These are phyloP conservation scores for Penicilliopsis zonata DNA, from an alignment of 495 filamentous ascomycete genomes.

Conservation along the genomic window DNA sequence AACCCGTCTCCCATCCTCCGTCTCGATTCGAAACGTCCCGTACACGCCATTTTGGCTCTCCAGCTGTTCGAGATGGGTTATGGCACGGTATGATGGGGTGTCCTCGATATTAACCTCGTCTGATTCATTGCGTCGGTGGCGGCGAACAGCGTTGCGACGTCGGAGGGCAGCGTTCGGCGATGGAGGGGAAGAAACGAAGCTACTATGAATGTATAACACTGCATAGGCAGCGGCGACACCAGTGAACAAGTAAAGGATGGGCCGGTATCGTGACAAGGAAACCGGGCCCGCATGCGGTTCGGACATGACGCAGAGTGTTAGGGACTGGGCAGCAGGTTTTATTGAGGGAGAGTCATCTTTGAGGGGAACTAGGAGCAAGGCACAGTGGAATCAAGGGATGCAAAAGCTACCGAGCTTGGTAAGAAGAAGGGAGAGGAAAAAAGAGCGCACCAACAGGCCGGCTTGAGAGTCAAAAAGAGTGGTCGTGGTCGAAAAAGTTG, in stretches of 20 bases:
- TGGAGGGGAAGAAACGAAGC: constrained; percentile 18
- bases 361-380: constrained; percentile 1
- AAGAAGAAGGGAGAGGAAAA: too few relatives aligned
- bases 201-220: constrained; percentile 34
- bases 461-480: too few relatives aligned
- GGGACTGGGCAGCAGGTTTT: constrained; percentile 2
- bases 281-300: constrained; percentile 20
- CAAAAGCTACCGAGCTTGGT: background rate
- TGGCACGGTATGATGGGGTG: constrained; percentile 28
- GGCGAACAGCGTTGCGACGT: constrained; percentile 36
- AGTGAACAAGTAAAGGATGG: constrained; percentile 35
- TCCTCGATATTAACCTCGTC: constrained; percentile 13
- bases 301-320: constrained; percentile 18
- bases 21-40: constrained; percentile 36
- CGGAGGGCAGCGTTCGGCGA: constrained; percentile 22
- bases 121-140: constrained; percentile 20
- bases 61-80: constrained; percentile 31
- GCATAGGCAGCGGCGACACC: constrained; percentile 38
- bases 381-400: background rate
- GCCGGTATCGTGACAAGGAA: constrained; percentile 35
- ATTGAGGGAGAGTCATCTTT: constrained; percentile 10
- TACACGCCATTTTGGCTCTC: constrained; percentile 36
- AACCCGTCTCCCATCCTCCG: constrained; percentile 33
- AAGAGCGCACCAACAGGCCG: too few relatives aligned
- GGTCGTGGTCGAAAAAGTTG: too few relatives aligned